Conservation (phyloP, 1,139 yeast genomes). For the Nadsonia commutata region DNA sequence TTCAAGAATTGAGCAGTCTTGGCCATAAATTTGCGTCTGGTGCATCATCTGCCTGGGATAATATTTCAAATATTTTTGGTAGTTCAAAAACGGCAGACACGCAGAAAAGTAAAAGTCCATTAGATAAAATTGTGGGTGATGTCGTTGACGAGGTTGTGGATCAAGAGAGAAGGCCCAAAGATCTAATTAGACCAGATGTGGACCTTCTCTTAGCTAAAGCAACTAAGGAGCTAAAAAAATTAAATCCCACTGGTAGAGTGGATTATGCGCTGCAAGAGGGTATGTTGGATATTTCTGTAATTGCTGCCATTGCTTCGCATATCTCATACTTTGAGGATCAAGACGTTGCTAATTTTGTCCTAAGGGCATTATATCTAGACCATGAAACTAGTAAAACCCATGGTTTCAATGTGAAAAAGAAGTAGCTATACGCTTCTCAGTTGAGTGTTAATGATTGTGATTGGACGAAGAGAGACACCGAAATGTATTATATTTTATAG, state of each 20-base stretch:
- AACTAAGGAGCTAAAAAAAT: slow-evolving; percentile 10
- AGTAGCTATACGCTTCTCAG: not conserved
- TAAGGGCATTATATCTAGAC: slow-evolving; percentile 21
- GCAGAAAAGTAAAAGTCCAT: slow-evolving; percentile 2
- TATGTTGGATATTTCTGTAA: slow-evolving; percentile 59
- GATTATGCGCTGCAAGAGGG: slow-evolving; percentile 76
- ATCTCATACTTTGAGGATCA: slow-evolving; percentile 77
- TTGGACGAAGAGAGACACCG: too few species aligned
- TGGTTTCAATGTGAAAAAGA: not conserved
- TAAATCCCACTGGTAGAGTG: slow-evolving; percentile 57
- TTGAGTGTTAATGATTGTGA: not conserved
- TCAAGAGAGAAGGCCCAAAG: slow-evolving; percentile 3
- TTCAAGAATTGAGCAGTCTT: slow-evolving; percentile 24
- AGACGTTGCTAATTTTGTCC: slow-evolving; percentile 67
- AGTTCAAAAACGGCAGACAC: slow-evolving; percentile 11
- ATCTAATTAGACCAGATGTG: slow-evolving; percentile 2
- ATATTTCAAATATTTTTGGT: slow-evolving; percentile 10
- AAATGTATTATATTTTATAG: too few species aligned
- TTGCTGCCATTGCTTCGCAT: slow-evolving; percentile 77
- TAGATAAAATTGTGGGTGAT: slow-evolving; percentile 3
- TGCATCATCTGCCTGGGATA: slow-evolving; percentile 33
- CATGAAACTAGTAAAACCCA: not conserved
- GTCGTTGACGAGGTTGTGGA: slow-evolving; percentile 5
- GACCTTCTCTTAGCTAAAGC: slow-evolving; percentile 9
- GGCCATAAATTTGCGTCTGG: slow-evolving; percentile 30